These are phyloP conservation scores for Stachybotrys echinatus DNA, from an alignment of 2,329 filamentous ascomycete genomes.

Conservation along the genomic window DNA sequence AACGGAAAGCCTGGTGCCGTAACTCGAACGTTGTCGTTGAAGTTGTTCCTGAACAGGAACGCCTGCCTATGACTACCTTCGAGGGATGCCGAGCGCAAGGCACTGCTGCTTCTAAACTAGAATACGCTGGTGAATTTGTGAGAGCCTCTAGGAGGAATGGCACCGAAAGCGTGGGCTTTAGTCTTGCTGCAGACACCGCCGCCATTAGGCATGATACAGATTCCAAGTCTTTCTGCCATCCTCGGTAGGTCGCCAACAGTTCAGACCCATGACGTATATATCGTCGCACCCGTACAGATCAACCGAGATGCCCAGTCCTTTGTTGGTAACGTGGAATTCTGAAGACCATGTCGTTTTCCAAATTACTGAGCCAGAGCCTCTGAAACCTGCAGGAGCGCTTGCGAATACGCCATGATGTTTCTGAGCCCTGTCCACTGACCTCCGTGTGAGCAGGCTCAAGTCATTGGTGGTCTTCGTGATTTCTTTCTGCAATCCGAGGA, in stretches of 20 bases:
- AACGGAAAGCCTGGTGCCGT: not conserved
- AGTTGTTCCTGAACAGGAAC: not conserved
- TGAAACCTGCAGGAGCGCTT: not conserved
- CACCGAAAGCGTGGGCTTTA: not conserved
- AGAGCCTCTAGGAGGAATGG: not conserved
- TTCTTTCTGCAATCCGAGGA: not conserved
- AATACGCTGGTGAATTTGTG: not conserved
- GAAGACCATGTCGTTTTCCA: not conserved
- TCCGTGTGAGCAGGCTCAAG: conserved; percentile 19
- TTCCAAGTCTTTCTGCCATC: not conserved
- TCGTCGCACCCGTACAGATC: not conserved
- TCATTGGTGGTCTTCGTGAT: conserved; percentile 14
- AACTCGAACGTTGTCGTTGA: not conserved
- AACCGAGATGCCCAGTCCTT: conserved; percentile 3
- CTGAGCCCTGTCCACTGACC: not conserved
- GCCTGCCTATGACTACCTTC: not conserved
- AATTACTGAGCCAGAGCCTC: conserved; percentile 1
- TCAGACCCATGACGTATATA: not conserved
- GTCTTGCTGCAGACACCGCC: not conserved
- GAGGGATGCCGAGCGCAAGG: not conserved
- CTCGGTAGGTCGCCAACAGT: not conserved
- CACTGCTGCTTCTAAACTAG: not conserved
- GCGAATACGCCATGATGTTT: not conserved
- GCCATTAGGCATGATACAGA: not conserved
- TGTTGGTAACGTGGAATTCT: conserved; percentile 5